Base-by-base conservation (phyloP, 768 basidiomycete genomes). In the Rubroboletus pulcherrimus region DNA sequence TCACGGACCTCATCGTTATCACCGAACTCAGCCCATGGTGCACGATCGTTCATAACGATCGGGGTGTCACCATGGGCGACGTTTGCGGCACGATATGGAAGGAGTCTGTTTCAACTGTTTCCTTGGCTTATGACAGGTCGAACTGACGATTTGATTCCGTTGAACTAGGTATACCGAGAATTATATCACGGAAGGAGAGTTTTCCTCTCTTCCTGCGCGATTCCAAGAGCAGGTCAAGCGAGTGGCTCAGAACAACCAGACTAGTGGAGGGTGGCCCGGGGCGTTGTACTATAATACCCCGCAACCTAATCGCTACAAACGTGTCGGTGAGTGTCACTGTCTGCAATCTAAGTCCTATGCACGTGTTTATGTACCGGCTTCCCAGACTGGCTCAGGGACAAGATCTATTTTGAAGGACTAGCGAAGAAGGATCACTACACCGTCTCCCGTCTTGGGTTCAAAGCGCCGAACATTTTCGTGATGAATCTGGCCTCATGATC, bases 321-420 rank as follows among this genome's bases (percentile, higher is more conserved):
- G 89, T 49, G 81, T 83, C 29, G 87, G 87, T 87, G 61, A 61
- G 86, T 77, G 29, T 35, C 41, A 26, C 24, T 21, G 0, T 4
- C 8, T n/a, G 8, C 21, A 7, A 12, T 46, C 17, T 4, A 24
- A 8, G 35, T 10, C 4, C n/a, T 24, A 34, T n/a, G 17, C 37
- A 35, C 42, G 24, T 21, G 31, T 40, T 61, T 4, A 65, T 40
- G 14, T 37, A 17, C 38, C 14, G 37, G 34, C 43, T 44, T 26
- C 39, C 6, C 54, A 90, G 90, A 91, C 63, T 92, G 89, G 88
- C 78, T 92, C 19, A 79, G 86, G 42, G 91, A 91, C 52, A 78
- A 80, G 51, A 75, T 79, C 21, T 89, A 77, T 68, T 91, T 92
- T 55, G 89, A 92, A 55, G 77, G 78, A 15, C 62, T 93, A 53